Evolutionary conservation across 2,329 filamentous ascomycete genomes (phyloP).

Genomic region (Shiraia sp.): DNA sequence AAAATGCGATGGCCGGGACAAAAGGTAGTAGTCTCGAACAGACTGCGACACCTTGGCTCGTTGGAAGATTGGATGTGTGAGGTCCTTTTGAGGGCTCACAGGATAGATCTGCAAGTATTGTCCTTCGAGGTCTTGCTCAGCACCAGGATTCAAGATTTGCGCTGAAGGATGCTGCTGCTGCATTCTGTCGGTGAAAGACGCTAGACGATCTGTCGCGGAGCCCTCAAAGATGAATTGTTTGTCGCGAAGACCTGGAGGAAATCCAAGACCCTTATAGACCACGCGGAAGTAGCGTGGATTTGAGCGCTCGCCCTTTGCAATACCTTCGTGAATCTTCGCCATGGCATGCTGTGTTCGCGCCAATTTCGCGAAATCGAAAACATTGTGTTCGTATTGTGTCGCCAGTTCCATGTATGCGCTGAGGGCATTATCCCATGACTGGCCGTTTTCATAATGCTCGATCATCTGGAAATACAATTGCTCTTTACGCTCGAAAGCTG

Average conservation of each 20-base stretch:
- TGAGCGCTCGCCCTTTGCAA: conserved; percentile 77
- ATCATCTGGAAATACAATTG: conserved; percentile 93
- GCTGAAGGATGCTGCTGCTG: conserved; percentile 87
- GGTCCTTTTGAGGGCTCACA: conserved; percentile 80
- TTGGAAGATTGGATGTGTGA: conserved; percentile 83
- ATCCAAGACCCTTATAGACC: conserved; percentile 85
- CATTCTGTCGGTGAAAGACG: conserved; percentile 86
- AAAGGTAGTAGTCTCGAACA: conserved; percentile 83
- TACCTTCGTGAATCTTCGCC: conserved; percentile 86
- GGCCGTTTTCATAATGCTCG: conserved; percentile 90
- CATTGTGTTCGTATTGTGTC: conserved; percentile 84
- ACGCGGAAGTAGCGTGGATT: conserved; percentile 91
- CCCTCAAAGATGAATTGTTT: conserved; percentile 94
- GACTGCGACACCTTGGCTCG: conserved; percentile 80
- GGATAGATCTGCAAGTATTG: conserved; percentile 85
- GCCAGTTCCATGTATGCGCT: conserved; percentile 89
- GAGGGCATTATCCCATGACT: conserved; percentile 88
- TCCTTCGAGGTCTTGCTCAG: conserved; percentile 80
- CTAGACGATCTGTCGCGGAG: conserved; percentile 72
- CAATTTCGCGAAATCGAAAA: conserved; percentile 90
- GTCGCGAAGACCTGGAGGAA: conserved; percentile 77
- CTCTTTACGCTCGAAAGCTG: conserved; percentile 90
- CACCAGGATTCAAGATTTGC: conserved; percentile 72
- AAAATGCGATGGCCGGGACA: conserved; percentile 76
- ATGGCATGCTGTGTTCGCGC: conserved; percentile 88